These are phyloP conservation scores for Oldenlandia corymbosa DNA, from an alignment of 257 asterid genomes.

Conservation along the genomic window DNA sequence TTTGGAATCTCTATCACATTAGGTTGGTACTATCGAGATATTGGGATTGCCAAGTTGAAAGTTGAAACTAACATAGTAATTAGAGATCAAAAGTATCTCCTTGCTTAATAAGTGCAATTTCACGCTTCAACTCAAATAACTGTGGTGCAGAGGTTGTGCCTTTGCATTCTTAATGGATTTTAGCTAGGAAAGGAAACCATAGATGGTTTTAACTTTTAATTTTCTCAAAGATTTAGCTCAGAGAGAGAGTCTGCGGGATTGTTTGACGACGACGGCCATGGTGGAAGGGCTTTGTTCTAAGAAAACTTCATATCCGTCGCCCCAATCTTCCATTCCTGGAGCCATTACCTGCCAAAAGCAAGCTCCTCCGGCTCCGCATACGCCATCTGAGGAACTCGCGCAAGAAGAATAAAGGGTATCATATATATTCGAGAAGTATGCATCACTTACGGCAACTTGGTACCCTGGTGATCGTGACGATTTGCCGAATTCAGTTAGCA, in stretches of 20 bases:
- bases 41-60: too few species aligned
- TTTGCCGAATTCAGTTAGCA: conserved; percentile 22
- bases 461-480: conserved; percentile 15
- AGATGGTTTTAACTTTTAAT: too few species aligned
- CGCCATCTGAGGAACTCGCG: conserved; percentile 12
- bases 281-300: conserved; percentile 21
- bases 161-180: too few species aligned
- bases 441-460: conserved; percentile 13
- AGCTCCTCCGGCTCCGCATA: conserved; percentile 17
- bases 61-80: too few species aligned
- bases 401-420: conserved; percentile 6
- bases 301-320: conserved; percentile 28
- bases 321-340: conserved; percentile 18
- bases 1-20: too few species aligned
- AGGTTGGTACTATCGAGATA: too few species aligned
- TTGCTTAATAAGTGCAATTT: too few species aligned
- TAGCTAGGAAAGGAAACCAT: too few species aligned
- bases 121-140: too few species aligned
- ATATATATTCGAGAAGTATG: conserved; percentile 15
- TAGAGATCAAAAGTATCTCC: too few species aligned
- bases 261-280: conserved; percentile 19
- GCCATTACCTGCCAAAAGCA: conserved; percentile 26
- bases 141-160: too few species aligned
- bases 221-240: too few species aligned
- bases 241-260: conserved; percentile 20